A percentile compares a stretch with the other conserved stretches of the same genome.
These are phyloP conservation scores for Neolentinus lepideus DNA, from an alignment of 1,284 basidiomycete species.

Conservation along the genomic window DNA sequence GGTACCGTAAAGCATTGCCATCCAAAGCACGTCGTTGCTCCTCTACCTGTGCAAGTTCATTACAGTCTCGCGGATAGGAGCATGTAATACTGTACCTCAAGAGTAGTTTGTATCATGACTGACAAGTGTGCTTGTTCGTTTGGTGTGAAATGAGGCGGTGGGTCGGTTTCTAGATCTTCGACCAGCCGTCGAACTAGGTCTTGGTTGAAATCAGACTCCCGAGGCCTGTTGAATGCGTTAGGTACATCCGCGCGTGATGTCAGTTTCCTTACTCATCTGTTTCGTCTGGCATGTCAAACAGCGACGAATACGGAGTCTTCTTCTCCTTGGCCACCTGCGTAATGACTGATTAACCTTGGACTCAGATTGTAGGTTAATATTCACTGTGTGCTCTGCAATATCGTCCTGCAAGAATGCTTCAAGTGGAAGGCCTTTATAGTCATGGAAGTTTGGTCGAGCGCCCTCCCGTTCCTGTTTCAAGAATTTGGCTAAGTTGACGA, in stretches of 20 bases:
- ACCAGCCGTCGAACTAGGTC: constrained; percentile 56
- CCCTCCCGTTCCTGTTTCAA: constrained; percentile 7
- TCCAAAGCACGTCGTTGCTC: constrained; percentile 84
- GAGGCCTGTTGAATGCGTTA: constrained; percentile 17
- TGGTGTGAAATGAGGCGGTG: constrained; percentile 63
- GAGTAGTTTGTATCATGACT: constrained; percentile 76
- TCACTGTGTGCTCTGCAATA: constrained; percentile 17
- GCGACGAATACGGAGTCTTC: constrained; percentile 28
- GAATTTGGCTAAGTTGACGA: constrained; percentile 55
- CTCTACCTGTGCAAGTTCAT: constrained; percentile 56
- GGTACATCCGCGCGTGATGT: not conserved
- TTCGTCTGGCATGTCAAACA: constrained; percentile 34
- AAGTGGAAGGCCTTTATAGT: constrained; percentile 42
- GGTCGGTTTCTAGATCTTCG: constrained; percentile 52
- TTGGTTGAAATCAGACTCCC: constrained; percentile 60
- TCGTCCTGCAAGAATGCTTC: constrained; percentile 45
- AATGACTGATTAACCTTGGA: constrained; percentile 11
- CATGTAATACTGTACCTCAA: constrained; percentile 57
- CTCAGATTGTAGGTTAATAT: constrained; percentile 3
- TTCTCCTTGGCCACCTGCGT: constrained; percentile 17
- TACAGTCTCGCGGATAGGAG: constrained; percentile 5
- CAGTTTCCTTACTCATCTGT: constrained; percentile 32
- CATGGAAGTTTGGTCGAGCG: constrained; percentile 17
- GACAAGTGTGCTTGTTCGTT: constrained; percentile 78
- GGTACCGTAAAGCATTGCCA: constrained; percentile 83